These are phyloP conservation scores for Pestalotiopsis sp. DNA, from an alignment of 2,329 filamentous ascomycete species.

Conservation along the genomic window DNA sequence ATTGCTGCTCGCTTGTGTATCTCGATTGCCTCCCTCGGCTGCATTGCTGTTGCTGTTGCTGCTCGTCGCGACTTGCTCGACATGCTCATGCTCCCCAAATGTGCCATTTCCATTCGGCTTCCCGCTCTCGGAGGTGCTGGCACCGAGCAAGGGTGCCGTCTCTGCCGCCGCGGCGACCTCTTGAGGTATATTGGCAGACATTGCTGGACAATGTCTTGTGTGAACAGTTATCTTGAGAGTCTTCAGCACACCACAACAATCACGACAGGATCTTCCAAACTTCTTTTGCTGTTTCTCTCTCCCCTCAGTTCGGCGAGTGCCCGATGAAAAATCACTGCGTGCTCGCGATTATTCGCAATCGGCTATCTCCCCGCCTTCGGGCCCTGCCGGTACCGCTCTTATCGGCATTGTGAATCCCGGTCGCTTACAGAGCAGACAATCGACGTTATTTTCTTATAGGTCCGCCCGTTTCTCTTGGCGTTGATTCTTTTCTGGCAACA, in stretches of 20 bases:
- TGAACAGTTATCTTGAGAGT: not conserved
- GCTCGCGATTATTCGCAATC: not conserved
- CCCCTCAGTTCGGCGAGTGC: not conserved
- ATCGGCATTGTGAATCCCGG: not conserved
- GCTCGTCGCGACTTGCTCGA: constrained; percentile 28
- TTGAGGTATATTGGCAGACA: constrained; percentile 7
- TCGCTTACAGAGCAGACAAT: not conserved
- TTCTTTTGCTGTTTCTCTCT: not conserved
- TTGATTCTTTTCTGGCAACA: not conserved
- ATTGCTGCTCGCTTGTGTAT: constrained; percentile 12
- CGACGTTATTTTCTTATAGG: not conserved
- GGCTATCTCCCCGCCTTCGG: not conserved
- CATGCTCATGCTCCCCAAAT: constrained; percentile 14
- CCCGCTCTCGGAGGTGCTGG: constrained; percentile 17
- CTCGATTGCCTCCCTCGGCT: constrained; percentile 19
- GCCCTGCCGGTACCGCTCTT: not conserved
- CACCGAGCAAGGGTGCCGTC: constrained; percentile 27
- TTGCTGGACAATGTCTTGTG: not conserved
- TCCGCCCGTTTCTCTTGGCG: not conserved
- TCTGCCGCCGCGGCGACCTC: constrained; percentile 21
- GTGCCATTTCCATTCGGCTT: constrained; percentile 22
- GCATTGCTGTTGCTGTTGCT: constrained; percentile 23
- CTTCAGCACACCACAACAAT: not conserved
- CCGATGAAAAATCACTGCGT: not conserved
- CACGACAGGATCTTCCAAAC: not conserved